These are phyloP conservation scores for Hygrophoropsis aurantiaca DNA, from an alignment of 768 basidiomycete species.

Conservation along the genomic window DNA sequence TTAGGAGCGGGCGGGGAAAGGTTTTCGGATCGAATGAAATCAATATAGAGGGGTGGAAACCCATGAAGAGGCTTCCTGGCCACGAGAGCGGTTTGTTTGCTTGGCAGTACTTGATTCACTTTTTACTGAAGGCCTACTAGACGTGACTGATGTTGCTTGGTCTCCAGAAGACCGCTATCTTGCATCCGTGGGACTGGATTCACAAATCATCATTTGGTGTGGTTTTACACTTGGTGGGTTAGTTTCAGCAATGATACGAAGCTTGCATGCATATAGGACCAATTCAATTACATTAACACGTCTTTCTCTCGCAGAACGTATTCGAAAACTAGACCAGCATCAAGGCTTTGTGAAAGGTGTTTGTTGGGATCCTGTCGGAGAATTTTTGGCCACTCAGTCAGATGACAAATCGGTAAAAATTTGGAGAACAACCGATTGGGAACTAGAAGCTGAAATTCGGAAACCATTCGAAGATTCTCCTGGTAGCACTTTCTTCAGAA, in stretches of 20 bases:
- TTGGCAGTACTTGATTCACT: background rate
- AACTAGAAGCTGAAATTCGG: slow-evolving; percentile 75
- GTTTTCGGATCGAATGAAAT: slow-evolving; percentile 95
- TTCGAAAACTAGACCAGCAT: slow-evolving; percentile 83
- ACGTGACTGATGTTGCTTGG: slow-evolving; percentile 96
- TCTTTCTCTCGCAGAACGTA: slow-evolving; percentile 53
- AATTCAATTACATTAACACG: background rate
- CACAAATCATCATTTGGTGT: slow-evolving; percentile 90
- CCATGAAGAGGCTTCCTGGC: slow-evolving; percentile 85
- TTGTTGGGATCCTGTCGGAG: slow-evolving; percentile 97
- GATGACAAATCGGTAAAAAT: slow-evolving; percentile 97
- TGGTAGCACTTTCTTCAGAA: slow-evolving; percentile 89
- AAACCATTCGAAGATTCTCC: slow-evolving; percentile 95
- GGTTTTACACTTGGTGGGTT: slow-evolving; percentile 81
- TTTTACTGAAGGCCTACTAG: slow-evolving; percentile 38
- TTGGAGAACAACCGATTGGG: slow-evolving; percentile 95
- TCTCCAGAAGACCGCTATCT: slow-evolving; percentile 88
- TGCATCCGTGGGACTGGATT: slow-evolving; percentile 93
- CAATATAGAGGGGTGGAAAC: slow-evolving; percentile 98
- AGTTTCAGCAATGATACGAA: background rate
- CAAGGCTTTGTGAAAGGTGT: slow-evolving; percentile 98
- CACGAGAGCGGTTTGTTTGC: slow-evolving; percentile 82
- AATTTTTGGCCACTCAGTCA: slow-evolving; percentile 96
- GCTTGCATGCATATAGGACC: background rate
- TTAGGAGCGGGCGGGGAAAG: slow-evolving; percentile 76